These are phyloP conservation scores for Ehretia macrophylla DNA, from an alignment of 257 asterid genomes.

Conservation along the genomic window DNA sequence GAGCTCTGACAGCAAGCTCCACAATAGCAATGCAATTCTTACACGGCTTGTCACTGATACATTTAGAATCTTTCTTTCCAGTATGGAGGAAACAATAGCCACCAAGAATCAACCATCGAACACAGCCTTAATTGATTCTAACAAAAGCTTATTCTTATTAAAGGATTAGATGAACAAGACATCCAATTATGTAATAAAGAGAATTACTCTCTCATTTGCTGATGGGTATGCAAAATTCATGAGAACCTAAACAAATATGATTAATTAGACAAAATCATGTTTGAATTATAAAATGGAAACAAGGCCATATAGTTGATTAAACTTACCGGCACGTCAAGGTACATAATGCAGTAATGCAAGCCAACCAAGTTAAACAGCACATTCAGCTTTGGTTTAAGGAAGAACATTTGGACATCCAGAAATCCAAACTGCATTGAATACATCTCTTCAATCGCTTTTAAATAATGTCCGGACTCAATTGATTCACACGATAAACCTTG, in stretches of 20 bases:
- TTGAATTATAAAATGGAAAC: neutral
- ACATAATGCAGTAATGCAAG: constrained; percentile 69
- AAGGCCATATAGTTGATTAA: neutral
- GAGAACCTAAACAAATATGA: neutral
- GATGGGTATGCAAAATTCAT: too few species aligned
- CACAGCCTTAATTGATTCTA: too few species aligned
- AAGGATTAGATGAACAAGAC: too few species aligned
- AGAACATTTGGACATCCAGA: constrained; percentile 55
- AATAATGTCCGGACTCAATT: constrained; percentile 65
- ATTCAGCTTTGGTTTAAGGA: constrained; percentile 52
- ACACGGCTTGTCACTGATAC: too few species aligned
- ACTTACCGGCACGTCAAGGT: constrained; percentile 60
- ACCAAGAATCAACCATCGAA: too few species aligned
- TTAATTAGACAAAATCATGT: neutral
- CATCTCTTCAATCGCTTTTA: constrained; percentile 55
- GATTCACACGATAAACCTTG: constrained; percentile 57
- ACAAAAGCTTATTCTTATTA: too few species aligned
- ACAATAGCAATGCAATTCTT: too few species aligned
- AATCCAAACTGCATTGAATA: constrained; percentile 55
- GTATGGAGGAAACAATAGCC: too few species aligned
- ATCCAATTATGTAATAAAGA: too few species aligned
- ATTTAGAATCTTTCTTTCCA: too few species aligned
- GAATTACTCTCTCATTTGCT: too few species aligned
- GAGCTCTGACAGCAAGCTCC: too few species aligned
- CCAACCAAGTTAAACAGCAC: constrained; percentile 76